These are phyloP conservation scores for Fusarium liriodendri DNA, from an alignment of 2,329 filamentous ascomycete genomes.

Conservation along the genomic window DNA sequence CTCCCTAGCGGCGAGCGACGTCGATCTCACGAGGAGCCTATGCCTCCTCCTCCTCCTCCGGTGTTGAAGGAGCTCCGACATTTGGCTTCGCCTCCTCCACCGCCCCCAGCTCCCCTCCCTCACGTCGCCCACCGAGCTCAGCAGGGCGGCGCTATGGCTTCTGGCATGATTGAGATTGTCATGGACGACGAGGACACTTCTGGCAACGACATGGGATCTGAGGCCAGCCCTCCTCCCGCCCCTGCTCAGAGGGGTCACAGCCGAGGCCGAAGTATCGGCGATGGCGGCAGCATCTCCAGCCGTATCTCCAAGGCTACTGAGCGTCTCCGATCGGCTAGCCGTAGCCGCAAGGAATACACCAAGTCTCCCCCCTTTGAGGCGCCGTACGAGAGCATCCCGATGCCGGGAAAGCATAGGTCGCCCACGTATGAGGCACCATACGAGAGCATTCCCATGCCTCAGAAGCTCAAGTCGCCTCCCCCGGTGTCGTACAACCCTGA, in stretches of 20 bases:
- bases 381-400: slow-evolving; percentile 57
- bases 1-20: slow-evolving; percentile 54
- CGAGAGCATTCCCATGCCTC: slow-evolving; percentile 53
- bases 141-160: slow-evolving; percentile 59
- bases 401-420: slow-evolving; percentile 38
- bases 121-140: slow-evolving; percentile 52
- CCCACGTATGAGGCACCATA: slow-evolving; percentile 51
- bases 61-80: slow-evolving; percentile 73
- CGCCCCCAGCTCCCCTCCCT: slow-evolving; percentile 69
- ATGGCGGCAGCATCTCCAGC: slow-evolving; percentile 62
- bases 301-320: slow-evolving; percentile 69
- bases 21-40: slow-evolving; percentile 61
- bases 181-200: slow-evolving; percentile 68
- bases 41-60: slow-evolving; percentile 64
- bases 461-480: slow-evolving; percentile 49
- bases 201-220: slow-evolving; percentile 31
- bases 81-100: slow-evolving; percentile 69
- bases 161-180: slow-evolving; percentile 73
- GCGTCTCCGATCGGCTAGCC: slow-evolving; percentile 69
- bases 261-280: slow-evolving; percentile 67
- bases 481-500: slow-evolving; percentile 54
- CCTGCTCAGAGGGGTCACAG: slow-evolving; percentile 61
- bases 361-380: slow-evolving; percentile 46
- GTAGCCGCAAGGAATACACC: slow-evolving; percentile 59
- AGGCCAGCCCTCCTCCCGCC: slow-evolving; percentile 43